Percentiles rank a stretch among this genome's conserved stretches.
phyloP scores from a whole-genome alignment of 164 flowering plant genomes.

The Vitis cinerea region DNA sequence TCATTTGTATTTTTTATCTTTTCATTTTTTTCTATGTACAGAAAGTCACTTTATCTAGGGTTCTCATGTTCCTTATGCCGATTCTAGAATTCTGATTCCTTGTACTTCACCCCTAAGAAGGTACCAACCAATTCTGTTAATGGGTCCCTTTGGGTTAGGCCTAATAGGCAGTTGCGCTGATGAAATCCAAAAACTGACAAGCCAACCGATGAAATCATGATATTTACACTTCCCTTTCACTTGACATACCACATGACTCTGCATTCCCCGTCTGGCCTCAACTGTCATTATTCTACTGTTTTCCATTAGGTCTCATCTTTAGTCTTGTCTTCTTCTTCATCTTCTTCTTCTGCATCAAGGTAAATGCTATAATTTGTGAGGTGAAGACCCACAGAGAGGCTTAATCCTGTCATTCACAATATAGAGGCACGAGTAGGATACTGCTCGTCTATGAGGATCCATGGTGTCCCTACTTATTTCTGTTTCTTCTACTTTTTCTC shows the following conservation, averaged over 20 bases:
- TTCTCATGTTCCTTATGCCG: too few species aligned
- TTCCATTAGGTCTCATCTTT: background rate
- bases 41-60: too few species aligned
- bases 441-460: background rate
- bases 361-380: background rate
- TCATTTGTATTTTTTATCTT: too few species aligned
- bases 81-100: background rate
- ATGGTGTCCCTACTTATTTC: background rate
- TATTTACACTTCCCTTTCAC: background rate
- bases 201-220: background rate
- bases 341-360: background rate
- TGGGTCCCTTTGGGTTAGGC: background rate
- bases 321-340: background rate
- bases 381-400: background rate
- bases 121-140: background rate
- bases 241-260: background rate
- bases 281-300: background rate
- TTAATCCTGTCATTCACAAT: background rate
- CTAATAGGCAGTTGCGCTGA: background rate
- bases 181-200: background rate
- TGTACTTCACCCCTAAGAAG: slow-evolving; percentile 8
- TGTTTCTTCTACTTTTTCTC: background rate
- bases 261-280: background rate
- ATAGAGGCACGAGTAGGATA: background rate
- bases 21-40: too few species aligned